Base-by-base conservation (phyloP, 495 filamentous ascomycete genomes). In the Penicillium lagena region DNA sequence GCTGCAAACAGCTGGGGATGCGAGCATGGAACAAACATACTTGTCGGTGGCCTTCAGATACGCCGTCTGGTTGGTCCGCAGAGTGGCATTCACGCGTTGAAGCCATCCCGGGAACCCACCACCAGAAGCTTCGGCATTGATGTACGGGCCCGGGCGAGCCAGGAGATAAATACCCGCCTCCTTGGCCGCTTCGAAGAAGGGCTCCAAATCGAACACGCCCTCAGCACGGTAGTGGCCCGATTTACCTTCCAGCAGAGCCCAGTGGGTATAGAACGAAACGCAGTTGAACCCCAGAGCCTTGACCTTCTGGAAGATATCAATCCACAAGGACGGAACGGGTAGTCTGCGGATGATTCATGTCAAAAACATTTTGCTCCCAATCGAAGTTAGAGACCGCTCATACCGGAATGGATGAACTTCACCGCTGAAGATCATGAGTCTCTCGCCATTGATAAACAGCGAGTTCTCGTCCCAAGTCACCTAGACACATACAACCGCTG, bases 391-490 rank as follows among this genome's bases (percentile, higher is more conserved):
- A 43, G 15, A 1, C 1, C 17, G 44, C 10, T 11, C 42, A 12
- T 64, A 77, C 75, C 77, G 64, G 56, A 75, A 87, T 1, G 83
- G 83, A 55, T 89, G 85, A 32, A 87, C 69, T 66, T 90, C 86
- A 40, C 81, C 87, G 51, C 75, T 80, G 59, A 83, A 89, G 15
- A 90, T 66, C 68, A 88, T 76, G 35, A 88, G 54, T 31, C 85
- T 72, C 58, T 87, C 78, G 34, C 86, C 85, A 51, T 79, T 71
- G 39, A 91, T 70, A 54, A 85, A 83, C 14, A 90, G 65, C 7
- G 87, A 87, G 48, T 87, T 70, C 29, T 87, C 72, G 62, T 89
- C 86, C 78, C 82, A 90, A 10, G 78, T 85, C n/a, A 87, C 78
- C 76, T 79, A 56, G 11, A 39, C 33, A 1, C 28, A 11, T 12